phyloP scores from a whole-genome alignment of 768 basidiomycete species.

The Boletus tylopilopsis region DNA sequence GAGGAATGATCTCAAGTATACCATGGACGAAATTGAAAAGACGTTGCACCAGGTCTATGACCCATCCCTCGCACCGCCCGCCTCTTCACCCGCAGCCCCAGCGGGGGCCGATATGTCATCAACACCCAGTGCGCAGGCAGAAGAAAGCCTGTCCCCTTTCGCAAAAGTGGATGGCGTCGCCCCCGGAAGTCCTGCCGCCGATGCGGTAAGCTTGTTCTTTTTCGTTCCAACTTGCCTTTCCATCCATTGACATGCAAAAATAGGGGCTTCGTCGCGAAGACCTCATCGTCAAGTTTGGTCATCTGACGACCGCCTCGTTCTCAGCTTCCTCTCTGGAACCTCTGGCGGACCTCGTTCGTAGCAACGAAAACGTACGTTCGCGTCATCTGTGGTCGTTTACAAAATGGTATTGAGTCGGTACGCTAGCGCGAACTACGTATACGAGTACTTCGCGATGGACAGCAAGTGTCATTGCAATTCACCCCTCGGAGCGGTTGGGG shows the following conservation, averaged over 20 bases:
- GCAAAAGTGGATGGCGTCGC: conserved; percentile 82
- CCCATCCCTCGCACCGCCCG: conserved; percentile 25
- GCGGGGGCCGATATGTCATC: conserved; percentile 26
- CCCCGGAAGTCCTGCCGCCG: conserved; percentile 74
- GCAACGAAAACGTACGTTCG: conserved; percentile 74
- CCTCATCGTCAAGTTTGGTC: conserved; percentile 71
- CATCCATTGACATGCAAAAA: conserved; percentile 4
- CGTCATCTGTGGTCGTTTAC: conserved; percentile 22
- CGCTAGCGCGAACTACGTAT: conserved; percentile 56
- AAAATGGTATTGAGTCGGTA: background rate
- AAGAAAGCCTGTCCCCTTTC: conserved; percentile 45
- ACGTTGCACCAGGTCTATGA: conserved; percentile 71
- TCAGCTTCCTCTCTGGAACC: conserved; percentile 56
- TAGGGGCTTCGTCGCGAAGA: conserved; percentile 71
- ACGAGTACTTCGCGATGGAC: conserved; percentile 49
- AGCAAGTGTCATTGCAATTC: conserved; percentile 49
- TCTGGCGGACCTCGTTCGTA: conserved; percentile 68
- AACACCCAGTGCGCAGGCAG: conserved; percentile 14
- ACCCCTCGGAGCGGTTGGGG: conserved; percentile 80
- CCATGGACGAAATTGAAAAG: conserved; percentile 64
- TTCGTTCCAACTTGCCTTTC: background rate
- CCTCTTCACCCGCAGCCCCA: background rate
- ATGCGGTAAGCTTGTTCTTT: conserved; percentile 55
- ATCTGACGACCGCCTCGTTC: conserved; percentile 53
- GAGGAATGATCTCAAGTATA: conserved; percentile 66